Base-by-base conservation (phyloP, 2,329 filamentous ascomycete species). In the Fusarium devonianum region DNA sequence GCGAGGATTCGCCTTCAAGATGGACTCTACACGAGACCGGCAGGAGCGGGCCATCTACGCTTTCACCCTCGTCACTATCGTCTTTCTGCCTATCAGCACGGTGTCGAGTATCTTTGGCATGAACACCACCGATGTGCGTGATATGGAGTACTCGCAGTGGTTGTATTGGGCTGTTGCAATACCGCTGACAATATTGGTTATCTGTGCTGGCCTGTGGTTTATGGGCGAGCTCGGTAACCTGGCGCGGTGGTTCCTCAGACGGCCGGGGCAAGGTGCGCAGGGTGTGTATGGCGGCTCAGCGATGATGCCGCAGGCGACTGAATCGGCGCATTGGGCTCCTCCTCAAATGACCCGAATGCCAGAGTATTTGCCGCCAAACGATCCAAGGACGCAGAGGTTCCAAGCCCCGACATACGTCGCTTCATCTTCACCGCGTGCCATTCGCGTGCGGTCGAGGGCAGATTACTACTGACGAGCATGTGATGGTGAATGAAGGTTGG, bases 51-150 rank as follows among this genome's bases (percentile, higher is more conserved):
- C 77, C 35, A 75, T 79, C 38, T 78, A 78, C 50, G 75, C 73
- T 29, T 79, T 80, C 48, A 79, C 78, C 4, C 70, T 80, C 37
- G 75, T 78, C 8, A 79, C 78, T 5, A 72, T 78, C 48, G 62
- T 80, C 33, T 80, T 80, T 54, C 62, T 80, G 10, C 77, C 78
- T 1, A 68, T 80, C 6, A 73, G 72, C 38, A 68, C 75, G 19
- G 70, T 80, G 3, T 73, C 76, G 9, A 76, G 74, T 59, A 73
- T 80, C 46, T 78, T 82, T 55, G 78, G 79, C 43, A 81, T 82
- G 77, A 81, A 82, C 62, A 78, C 77, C 4, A 67, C 66, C 37
- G 79, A 81, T 56, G 69, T 81, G 4, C 73, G 78, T 18, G 73
- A 81, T 55, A 78, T 79, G 72, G 67, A 75, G n/a, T 64, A 66